phyloP scores from a whole-genome alignment of 768 basidiomycete genomes.

The Phaeolepiota aurea region DNA sequence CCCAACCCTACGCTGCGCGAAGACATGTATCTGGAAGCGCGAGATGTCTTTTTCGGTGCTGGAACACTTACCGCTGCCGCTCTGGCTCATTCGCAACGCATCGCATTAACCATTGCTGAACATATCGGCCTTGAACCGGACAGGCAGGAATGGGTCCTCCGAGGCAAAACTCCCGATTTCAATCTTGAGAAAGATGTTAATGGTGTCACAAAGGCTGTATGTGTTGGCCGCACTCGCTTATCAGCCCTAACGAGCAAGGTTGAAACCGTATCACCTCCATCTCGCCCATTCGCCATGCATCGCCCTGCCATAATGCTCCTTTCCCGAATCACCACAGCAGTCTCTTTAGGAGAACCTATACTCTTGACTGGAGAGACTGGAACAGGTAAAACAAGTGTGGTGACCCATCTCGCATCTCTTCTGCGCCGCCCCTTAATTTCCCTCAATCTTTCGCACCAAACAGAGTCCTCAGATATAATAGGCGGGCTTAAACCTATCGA shows the following conservation, averaged over 20 bases:
- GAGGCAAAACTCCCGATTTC: slow-evolving; percentile 57
- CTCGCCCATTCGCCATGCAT: slow-evolving; percentile 82
- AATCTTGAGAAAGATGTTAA: slow-evolving; percentile 62
- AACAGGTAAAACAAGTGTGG: slow-evolving; percentile 94
- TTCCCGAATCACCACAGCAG: slow-evolving; percentile 68
- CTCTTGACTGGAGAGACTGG: slow-evolving; percentile 96
- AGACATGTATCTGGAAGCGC: slow-evolving; percentile 80
- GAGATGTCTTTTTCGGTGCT: slow-evolving; percentile 87
- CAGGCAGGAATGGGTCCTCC: slow-evolving; percentile 60
- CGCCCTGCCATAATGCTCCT: slow-evolving; percentile 74
- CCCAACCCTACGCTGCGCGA: slow-evolving; percentile 74
- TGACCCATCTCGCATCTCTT: slow-evolving; percentile 80
- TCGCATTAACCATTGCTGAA: slow-evolving; percentile 48
- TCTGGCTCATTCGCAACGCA: slow-evolving; percentile 35
- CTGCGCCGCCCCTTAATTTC: slow-evolving; percentile 73
- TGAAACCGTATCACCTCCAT: slow-evolving; percentile 20
- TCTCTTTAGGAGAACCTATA: slow-evolving; percentile 72
- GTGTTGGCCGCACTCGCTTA: slow-evolving; percentile 57
- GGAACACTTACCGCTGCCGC: slow-evolving; percentile 45
- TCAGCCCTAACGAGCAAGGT: slow-evolving; percentile 30
- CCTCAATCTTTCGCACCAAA: slow-evolving; percentile 93
- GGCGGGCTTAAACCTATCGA: slow-evolving; percentile 98
- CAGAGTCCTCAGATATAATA: slow-evolving; percentile 87
- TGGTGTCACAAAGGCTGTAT: slow-evolving; percentile 46
- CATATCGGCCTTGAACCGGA: slow-evolving; percentile 64